phyloP scores from a whole-genome alignment of 1,139 yeast species.

The Debaryomyces psychrophilus region DNA sequence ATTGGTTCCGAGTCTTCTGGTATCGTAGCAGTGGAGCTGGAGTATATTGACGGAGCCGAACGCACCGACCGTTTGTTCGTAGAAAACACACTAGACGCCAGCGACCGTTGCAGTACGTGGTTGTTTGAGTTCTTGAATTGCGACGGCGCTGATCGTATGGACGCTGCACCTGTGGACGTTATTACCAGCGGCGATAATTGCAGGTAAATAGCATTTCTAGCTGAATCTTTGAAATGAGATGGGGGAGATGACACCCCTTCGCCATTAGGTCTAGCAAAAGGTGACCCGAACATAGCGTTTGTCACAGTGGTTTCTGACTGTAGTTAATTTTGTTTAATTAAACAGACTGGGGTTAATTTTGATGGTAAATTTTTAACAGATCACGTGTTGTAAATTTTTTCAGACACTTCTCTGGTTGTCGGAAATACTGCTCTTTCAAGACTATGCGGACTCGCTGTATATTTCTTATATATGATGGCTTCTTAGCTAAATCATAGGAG shows the following conservation, averaged over 20 bases:
- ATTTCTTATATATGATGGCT: too few species aligned
- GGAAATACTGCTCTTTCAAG: not conserved
- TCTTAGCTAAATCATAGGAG: too few species aligned
- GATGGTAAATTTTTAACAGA: not conserved
- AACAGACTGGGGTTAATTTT: slow-evolving; percentile 1
- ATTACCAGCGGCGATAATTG: slow-evolving; percentile 41
- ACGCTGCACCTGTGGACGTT: slow-evolving; percentile 28
- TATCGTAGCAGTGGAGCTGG: slow-evolving; percentile 48
- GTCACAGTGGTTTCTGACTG: not conserved
- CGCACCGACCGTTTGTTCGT: slow-evolving; percentile 44
- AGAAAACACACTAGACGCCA: slow-evolving; percentile 39
- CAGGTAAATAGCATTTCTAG: slow-evolving; percentile 51
- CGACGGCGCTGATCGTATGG: slow-evolving; percentile 40
- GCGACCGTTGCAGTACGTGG: slow-evolving; percentile 26
- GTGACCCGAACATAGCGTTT: slow-evolving; percentile 43
- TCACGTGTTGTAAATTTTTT: not conserved
- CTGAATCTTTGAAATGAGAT: slow-evolving; percentile 46
- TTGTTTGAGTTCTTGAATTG: slow-evolving; percentile 20
- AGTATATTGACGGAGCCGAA: slow-evolving; percentile 48
- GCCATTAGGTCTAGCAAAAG: slow-evolving; percentile 36
- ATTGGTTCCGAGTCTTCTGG: slow-evolving; percentile 52
- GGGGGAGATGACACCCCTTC: slow-evolving; percentile 39
- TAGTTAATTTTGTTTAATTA: not conserved
- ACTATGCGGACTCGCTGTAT: not conserved
- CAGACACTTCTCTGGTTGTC: not conserved